Evolutionary conservation across 148 eudicot species (phyloP), one percentile per base, ranked within the genome.

Genomic region (Cornus suecica): DNA sequence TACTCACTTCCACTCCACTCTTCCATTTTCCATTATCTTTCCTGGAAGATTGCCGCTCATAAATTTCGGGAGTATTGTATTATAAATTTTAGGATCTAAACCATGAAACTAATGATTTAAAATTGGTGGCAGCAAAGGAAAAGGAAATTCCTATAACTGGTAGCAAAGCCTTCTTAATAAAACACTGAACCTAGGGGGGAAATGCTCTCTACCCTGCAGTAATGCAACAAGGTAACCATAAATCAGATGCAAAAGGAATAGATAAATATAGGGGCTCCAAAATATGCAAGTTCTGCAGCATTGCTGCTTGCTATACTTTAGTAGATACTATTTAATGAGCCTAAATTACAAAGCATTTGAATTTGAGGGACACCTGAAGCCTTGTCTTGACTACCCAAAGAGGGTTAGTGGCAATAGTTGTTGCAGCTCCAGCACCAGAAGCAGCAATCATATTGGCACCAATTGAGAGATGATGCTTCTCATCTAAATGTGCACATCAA

Each of bases 361-460:
- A 26, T 30, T 31, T 52, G 11, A 75, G 42, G 71, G 83, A 70
- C 79, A 95, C 99, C 84, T 95, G 99, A 70, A 95, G 84, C 84
- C 99, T 82, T 18, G 99, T 95, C 87, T 95, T 95, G 45, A 95
- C 98, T 82, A 95, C 99, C 99, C 99, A 95, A 71, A 95, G 92
- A 78, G 99, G 99, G 83, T 95, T 95, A 56, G 97, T 95, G 66
- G 81, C 90, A 81, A 90, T 80, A 63, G 90, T 84, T 16, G 99
- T 95, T 30, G 97, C 94, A 79, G 92, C 93, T 78, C 99, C 99
- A 78, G 99, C 99, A 74, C 98, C 94, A 82, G 98, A 86, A 82
- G 99, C 99, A 83, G 99, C 99, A 42, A 91, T 72, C 93, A 95
- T 80, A 81, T 95, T 93, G 68, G 99, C 93, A 81, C 97, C 98